Conservation (phyloP, 1,139 yeast species). For the Geotrichum carabidarum region DNA sequence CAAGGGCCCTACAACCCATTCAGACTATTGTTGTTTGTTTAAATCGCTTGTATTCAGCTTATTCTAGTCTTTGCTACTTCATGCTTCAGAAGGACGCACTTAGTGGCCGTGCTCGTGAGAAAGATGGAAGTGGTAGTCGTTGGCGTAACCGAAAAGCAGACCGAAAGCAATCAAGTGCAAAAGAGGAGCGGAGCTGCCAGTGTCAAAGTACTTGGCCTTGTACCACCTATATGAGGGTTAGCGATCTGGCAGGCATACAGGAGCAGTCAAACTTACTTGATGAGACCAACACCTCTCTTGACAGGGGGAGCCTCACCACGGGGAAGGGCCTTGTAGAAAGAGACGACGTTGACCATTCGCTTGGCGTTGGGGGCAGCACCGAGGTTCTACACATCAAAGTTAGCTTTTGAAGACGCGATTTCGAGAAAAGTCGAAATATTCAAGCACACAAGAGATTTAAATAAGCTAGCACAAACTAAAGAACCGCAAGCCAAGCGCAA, state of each 20-base stretch:
- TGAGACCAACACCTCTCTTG: constrained; percentile 62
- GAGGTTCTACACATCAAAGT: constrained; percentile 52
- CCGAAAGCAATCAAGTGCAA: constrained; percentile 71
- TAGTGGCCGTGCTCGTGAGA: constrained; percentile 47
- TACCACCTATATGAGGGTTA: constrained; percentile 46
- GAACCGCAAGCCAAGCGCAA: too few species aligned
- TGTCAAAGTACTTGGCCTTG: constrained; percentile 64
- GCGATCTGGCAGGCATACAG: background rate
- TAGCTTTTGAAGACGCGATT: background rate
- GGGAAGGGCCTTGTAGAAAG: constrained; percentile 93
- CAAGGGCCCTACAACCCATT: too few species aligned
- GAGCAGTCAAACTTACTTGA: constrained; percentile 41
- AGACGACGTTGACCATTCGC: constrained; percentile 92
- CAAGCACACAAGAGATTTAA: too few species aligned
- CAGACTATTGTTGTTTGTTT: background rate
- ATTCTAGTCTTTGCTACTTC: constrained; percentile 1
- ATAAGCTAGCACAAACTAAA: too few species aligned
- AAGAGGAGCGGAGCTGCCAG: constrained; percentile 69
- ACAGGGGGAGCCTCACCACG: constrained; percentile 77
- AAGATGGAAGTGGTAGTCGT: constrained; percentile 89
- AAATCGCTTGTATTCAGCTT: background rate
- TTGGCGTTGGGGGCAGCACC: constrained; percentile 95
- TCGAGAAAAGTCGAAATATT: too few species aligned
- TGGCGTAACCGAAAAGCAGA: constrained; percentile 75
- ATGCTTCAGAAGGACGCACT: background rate